A percentile compares a stretch with the other conserved stretches of the same genome.
These are phyloP conservation scores for Avena insularis DNA, from an alignment of 176 grass and related monocot species.

Conservation along the genomic window DNA sequence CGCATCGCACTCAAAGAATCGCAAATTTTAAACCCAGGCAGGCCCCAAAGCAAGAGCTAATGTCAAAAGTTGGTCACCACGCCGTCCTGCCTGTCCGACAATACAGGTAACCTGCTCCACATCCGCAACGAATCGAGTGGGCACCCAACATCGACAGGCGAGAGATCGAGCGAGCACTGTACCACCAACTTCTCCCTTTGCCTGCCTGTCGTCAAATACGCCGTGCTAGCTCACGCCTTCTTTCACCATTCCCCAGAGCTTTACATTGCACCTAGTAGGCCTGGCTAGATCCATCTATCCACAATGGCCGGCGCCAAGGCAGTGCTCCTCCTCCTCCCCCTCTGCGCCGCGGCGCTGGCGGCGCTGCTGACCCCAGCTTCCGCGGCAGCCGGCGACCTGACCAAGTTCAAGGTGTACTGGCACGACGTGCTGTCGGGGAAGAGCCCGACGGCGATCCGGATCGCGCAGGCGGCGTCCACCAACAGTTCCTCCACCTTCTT, in stretches of 20 bases:
- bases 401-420: slow-evolving; percentile 64
- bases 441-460: slow-evolving; percentile 51
- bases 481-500: slow-evolving; percentile 51
- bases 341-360: not conserved
- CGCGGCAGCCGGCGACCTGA: slow-evolving; percentile 23
- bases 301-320: slow-evolving; percentile 18
- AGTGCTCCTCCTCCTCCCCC: slow-evolving; percentile 17
- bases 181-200: not conserved
- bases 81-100: not conserved
- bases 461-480: slow-evolving; percentile 48
- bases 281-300: not conserved
- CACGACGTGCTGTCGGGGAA: slow-evolving; percentile 61
- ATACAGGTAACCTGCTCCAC: not conserved
- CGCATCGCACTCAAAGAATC: not conserved
- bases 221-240: not conserved
- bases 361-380: not conserved
- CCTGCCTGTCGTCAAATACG: not conserved
- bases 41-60: not conserved
- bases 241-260: not conserved
- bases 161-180: not conserved
- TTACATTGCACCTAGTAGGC: not conserved
- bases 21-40: too few species aligned
- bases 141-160: not conserved
- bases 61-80: not conserved
- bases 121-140: not conserved